Base-by-base conservation (phyloP, 2,329 filamentous ascomycete genomes). In the Capronia epimyces region DNA sequence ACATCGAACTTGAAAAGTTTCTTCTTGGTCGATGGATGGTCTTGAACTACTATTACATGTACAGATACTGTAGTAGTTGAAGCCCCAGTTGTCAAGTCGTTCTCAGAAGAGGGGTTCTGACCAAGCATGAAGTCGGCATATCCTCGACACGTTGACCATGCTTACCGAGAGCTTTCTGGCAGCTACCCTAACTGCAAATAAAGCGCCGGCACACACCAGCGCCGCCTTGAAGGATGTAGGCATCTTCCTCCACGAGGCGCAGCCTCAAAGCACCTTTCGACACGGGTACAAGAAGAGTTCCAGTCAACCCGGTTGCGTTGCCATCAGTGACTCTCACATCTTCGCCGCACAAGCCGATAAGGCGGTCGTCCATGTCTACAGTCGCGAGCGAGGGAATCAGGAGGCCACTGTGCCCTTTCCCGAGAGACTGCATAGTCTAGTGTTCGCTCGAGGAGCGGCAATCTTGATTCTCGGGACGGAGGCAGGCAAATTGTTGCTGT, bases 291-390 rank as follows among this genome's bases (percentile, higher is more conserved):
- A 96, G 77, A 97, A 95, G 73, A 95, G 87, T 73, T 86, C 87
- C 13, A 82, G 84, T n/a, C 78, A 84, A 21, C 74, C 78, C 51
- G 87, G 91, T 67, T 85, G 87, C 61, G 73, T 98, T 49, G 90
- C 89, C 24, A 78, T 90, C 61, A 94, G 79, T 68, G 75, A 80
- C 39, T 84, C 84, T 16, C 93, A 98, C 66, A 77, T 97, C 41
- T 98, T 95, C 66, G 86, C 90, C 3, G 91, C 89, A 3, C 93
- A 98, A 67, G 79, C 86, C 43, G 89, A 90, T 58, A 97, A 95
- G 69, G 88, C 89, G 0, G 87, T 95, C 36, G 79, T 98, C 1
- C 88, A 97, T 70, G 89, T 98, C 49, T 98, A 97, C 70, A 90
- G 81, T 51, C 80, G 89, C 49, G 77, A 83, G 52, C 86, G 87